Conservation (phyloP, 495 filamentous ascomycete species). For the Talaromyces adpressus region DNA sequence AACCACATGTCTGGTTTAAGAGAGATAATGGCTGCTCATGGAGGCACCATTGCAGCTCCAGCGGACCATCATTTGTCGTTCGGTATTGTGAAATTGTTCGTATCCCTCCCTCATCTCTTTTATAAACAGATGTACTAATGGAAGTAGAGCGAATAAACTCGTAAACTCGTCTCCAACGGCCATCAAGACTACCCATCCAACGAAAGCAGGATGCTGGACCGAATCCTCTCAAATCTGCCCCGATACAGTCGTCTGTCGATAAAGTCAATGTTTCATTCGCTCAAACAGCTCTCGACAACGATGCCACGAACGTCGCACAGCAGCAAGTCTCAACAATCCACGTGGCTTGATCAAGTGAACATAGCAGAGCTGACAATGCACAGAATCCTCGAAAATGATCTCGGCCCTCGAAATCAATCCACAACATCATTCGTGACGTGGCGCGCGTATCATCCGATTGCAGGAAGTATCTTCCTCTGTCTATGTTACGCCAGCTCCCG, state of each 20-base stretch:
- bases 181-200: neutral
- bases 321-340: neutral
- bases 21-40: neutral
- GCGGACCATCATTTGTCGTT: neutral
- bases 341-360: neutral
- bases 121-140: no score
- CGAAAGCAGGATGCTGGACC: neutral
- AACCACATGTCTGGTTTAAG: neutral
- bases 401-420: neutral
- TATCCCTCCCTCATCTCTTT: neutral
- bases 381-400: neutral
- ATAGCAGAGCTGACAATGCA: neutral
- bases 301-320: neutral
- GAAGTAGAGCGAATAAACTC: neutral
- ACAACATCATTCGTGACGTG: neutral
- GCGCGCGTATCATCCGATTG: conserved; percentile 1
- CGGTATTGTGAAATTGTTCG: neutral
- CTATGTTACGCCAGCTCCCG: neutral
- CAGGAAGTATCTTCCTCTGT: neutral
- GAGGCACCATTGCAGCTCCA: neutral
- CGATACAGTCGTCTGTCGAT: neutral
- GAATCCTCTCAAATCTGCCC: neutral
- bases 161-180: neutral
- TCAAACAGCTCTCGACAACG: neutral
- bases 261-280: neutral